phyloP scores from a whole-genome alignment of 805 yeast species.

The Yarrowia alimentaria region DNA sequence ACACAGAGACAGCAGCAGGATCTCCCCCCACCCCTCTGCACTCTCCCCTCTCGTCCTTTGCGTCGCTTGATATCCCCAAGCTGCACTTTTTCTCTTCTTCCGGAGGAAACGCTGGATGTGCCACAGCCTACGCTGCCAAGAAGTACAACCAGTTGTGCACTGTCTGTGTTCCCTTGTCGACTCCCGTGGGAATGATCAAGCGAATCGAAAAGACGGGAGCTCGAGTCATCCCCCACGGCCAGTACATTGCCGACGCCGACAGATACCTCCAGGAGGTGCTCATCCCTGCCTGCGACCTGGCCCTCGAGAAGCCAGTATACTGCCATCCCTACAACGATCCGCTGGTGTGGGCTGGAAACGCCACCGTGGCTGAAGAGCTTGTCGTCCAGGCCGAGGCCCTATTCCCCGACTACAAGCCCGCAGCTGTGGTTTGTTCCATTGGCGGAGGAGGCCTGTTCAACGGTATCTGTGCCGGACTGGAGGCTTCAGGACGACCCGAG shows the following conservation, averaged over 20 bases:
- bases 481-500: constrained; percentile 45
- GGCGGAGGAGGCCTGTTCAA: constrained; percentile 96
- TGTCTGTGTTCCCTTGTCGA: constrained; percentile 55
- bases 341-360: constrained; percentile 91
- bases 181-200: constrained; percentile 48
- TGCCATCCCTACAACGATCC: constrained; percentile 94
- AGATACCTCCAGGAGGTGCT: constrained; percentile 72
- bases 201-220: constrained; percentile 54
- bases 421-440: constrained; percentile 84
- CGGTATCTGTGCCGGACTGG: constrained; percentile 82
- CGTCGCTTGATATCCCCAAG: too few relatives aligned
- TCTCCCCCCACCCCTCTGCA: too few relatives aligned
- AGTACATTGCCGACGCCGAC: constrained; percentile 78
- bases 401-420: constrained; percentile 50
- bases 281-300: constrained; percentile 52
- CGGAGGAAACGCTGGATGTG: constrained; percentile 97
- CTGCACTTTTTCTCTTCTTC: constrained; percentile 75
- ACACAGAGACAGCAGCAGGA: background rate
- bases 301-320: constrained; percentile 65
- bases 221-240: constrained; percentile 57
- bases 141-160: constrained; percentile 58
- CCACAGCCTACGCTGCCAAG: constrained; percentile 88
- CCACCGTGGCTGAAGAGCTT: constrained; percentile 86
- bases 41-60: too few relatives aligned
- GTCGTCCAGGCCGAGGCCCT: constrained; percentile 53